Base-by-base conservation (phyloP, 371 early-diverging fungal species). In the Smittium culicis region DNA sequence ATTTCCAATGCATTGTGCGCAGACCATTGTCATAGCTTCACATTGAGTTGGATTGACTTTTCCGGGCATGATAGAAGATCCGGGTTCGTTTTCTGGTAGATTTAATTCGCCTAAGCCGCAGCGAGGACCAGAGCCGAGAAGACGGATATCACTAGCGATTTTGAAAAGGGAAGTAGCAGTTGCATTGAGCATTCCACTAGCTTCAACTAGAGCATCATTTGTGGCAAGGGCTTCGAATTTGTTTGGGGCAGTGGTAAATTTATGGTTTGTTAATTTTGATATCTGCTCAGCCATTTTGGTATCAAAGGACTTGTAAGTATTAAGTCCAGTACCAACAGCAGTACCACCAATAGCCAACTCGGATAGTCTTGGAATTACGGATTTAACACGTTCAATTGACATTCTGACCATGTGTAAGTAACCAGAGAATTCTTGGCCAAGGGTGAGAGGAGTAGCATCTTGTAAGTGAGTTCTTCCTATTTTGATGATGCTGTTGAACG, bases 1-100 rank as follows among this genome's bases (percentile, higher is more conserved):
- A 86, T 96, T 96, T 61, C 97, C 97, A 82, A 96, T 91, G 58
- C 95, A 92, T 75, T 96, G 97, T 55, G 95, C 87, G 77, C 94
- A 94, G 31, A 95, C 91, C 97, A 96, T 96, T 32, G 96, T 96
- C 86, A 96, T 83, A 55, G 97, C 94, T 79, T 96, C 97, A 79
- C 94, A 94, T 77, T 96, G 96, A 31, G 97, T 96, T 57, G 97
- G 96, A 77, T 96, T 96, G 66, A 91, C 90, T 83, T 96, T 96
- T 65, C 97, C 97, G 55, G 96, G 96, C 96, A 96, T 96, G 76
- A 96, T 96, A 35, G 94, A 94, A 35, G 93, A 92, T 62, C 97
- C 97, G 55, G 97, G 97, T 76, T 96, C 97, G 77, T 96, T 96
- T 78, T 93, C 96, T 58, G 96, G 96, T 69, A 96, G 81, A 68